Evolutionary conservation across 495 filamentous ascomycete genomes (phyloP).

Genomic region (Penicillium cosmopolitanum): DNA sequence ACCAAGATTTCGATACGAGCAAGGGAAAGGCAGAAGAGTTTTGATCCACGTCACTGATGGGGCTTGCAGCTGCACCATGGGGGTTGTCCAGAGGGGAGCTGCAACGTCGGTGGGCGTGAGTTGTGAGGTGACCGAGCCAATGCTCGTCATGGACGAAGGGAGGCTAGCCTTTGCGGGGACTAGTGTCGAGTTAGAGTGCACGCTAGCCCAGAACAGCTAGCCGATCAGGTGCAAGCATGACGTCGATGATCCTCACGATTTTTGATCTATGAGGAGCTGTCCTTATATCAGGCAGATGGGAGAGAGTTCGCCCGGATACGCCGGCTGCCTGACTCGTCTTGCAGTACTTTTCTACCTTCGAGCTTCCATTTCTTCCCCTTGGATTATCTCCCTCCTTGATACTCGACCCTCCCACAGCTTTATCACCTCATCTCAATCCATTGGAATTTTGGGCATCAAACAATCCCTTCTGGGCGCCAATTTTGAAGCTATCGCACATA

Average conservation of each 20-base stretch:
- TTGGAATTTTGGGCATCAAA: conserved; percentile 15
- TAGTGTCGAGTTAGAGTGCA: conserved; percentile 19
- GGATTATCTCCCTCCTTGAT: neutral
- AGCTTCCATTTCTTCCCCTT: neutral
- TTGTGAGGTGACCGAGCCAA: conserved; percentile 7
- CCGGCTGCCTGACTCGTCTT: conserved; percentile 8
- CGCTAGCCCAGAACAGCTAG: conserved; percentile 32
- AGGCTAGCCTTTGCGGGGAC: conserved; percentile 26
- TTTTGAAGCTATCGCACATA: neutral
- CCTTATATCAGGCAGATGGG: conserved; percentile 10
- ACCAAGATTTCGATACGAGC: conserved; percentile 9
- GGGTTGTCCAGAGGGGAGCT: conserved; percentile 15
- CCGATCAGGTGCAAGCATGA: conserved; percentile 34
- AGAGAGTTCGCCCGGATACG: conserved; percentile 17
- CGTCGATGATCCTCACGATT: conserved; percentile 33
- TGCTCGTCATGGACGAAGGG: conserved; percentile 35
- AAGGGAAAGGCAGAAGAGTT: conserved; percentile 25
- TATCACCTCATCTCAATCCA: conserved; percentile 10
- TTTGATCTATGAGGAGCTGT: conserved; percentile 2
- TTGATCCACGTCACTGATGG: conserved; percentile 34
- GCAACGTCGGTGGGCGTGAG: conserved; percentile 25
- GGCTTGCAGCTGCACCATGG: conserved; percentile 6
- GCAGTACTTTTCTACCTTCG: conserved; percentile 1
- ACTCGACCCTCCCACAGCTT: neutral
- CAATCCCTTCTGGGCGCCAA: conserved; percentile 2